phyloP scores from a whole-genome alignment of 2,329 filamentous ascomycete species.

The Clarireedia homoeocarpa region DNA sequence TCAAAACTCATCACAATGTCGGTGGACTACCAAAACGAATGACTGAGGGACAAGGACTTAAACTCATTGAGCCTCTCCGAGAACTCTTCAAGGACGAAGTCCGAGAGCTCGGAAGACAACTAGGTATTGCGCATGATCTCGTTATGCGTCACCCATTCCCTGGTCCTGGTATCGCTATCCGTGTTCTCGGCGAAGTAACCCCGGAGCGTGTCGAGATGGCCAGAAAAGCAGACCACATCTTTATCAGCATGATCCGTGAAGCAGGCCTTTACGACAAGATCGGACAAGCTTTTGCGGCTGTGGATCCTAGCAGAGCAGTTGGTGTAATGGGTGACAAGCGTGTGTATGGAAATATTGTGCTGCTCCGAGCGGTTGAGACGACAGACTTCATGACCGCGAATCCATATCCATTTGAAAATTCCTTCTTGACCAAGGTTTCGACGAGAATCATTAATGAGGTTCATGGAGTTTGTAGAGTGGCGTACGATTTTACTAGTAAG shows the following conservation, averaged over 20 bases:
- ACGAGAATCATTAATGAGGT: slow-evolving; percentile 63
- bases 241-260: slow-evolving; percentile 65
- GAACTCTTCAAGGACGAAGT: slow-evolving; percentile 84
- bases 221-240: slow-evolving; percentile 69
- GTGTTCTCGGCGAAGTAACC: slow-evolving; percentile 75
- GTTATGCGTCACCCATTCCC: slow-evolving; percentile 75
- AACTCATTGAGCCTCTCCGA: slow-evolving; percentile 71
- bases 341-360: slow-evolving; percentile 55
- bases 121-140: slow-evolving; percentile 66
- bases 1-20: slow-evolving; percentile 67
- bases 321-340: slow-evolving; percentile 63
- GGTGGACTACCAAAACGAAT: slow-evolving; percentile 56
- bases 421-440: slow-evolving; percentile 57
- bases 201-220: slow-evolving; percentile 71
- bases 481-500: slow-evolving; percentile 55
- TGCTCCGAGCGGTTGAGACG: slow-evolving; percentile 53
- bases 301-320: slow-evolving; percentile 57
- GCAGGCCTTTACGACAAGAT: slow-evolving; percentile 68
- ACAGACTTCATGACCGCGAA: slow-evolving; percentile 35
- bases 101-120: slow-evolving; percentile 56
- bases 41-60: slow-evolving; percentile 44
- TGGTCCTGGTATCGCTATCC: slow-evolving; percentile 61
- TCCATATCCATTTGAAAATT: slow-evolving; percentile 41
- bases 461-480: slow-evolving; percentile 58
- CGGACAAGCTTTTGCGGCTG: slow-evolving; percentile 61